Base-by-base conservation (phyloP, 179 eudicot genomes). In the Silene vulgaris region DNA sequence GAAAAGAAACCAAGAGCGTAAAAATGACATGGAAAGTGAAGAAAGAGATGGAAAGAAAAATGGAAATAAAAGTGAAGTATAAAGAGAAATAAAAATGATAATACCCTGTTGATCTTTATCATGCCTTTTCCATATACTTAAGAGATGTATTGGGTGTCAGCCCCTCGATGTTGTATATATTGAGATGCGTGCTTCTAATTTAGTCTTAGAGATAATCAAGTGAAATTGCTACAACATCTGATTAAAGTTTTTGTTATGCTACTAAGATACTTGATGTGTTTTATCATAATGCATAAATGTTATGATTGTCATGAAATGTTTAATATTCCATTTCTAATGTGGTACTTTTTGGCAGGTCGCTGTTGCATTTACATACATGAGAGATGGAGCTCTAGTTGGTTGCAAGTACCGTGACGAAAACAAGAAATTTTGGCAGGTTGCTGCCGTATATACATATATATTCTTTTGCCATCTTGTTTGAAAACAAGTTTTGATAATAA, bases 381-480 rank as follows among this genome's bases (percentile, higher is more conserved):
- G 91, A 77, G 76, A 89, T 52, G 90, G 90, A 75, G 82, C 54
- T 59, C 90, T 94, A 72, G 84, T 89, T 32, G 83, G 90, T 81
- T 94, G 98, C 89, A 94, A 94, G 81, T 94, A 92, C 74, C 87
- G 97, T 37, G 91, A 87, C 56, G 78, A 76, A 54, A 74, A 50
- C 75, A 94, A 94, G 87, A 86, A 65, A 59, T 94, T 90, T 84
- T 94, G 97, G 98, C 97, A 94, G 98, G 98, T 94, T 80, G 60
- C 21, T 69, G 57, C 6, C 45, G 12, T 28, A 8, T 16, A 29
- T 16, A 29, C 9, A 12, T 4, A 32, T 50, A 50, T 71, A 56
- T 77, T 26, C 37, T 70, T 59, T 78, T 70, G 65, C 62, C 60
- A 26, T 65, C 21, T 8, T n/a, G 16, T 72, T 64, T 52, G 66